These are phyloP conservation scores for Paecilomyces niveus DNA, from an alignment of 2,329 filamentous ascomycete species.

Conservation along the genomic window DNA sequence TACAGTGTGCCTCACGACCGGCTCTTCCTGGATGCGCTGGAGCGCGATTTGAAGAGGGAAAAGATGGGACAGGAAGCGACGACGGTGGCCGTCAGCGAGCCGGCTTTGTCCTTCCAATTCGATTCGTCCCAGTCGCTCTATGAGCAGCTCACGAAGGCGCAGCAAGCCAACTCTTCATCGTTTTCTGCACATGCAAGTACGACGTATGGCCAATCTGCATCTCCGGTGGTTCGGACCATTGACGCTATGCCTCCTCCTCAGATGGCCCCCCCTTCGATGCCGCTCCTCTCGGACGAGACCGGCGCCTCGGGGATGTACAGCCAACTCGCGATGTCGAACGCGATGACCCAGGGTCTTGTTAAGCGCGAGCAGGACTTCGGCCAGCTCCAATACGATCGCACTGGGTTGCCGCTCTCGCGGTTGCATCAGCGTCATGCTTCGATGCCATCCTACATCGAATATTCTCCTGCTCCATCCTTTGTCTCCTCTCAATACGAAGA, in stretches of 20 bases:
- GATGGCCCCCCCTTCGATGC: conserved; percentile 63
- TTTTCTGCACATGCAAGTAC: conserved; percentile 74
- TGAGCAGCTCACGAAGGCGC: conserved; percentile 97
- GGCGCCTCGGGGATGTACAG: conserved; percentile 64
- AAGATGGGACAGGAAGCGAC: conserved; percentile 99
- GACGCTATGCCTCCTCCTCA: conserved; percentile 85
- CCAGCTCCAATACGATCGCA: conserved; percentile 83
- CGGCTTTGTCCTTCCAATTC: conserved; percentile 95
- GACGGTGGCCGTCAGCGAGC: conserved; percentile 93
- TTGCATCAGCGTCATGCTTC: conserved; percentile 89
- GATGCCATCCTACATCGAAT: conserved; percentile 98
- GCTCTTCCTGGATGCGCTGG: conserved; percentile 92
- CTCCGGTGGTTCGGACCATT: conserved; percentile 81
- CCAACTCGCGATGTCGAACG: conserved; percentile 62
- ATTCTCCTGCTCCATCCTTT: conserved; percentile 94
- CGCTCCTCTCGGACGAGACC: conserved; percentile 55
- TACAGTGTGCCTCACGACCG: conserved; percentile 98
- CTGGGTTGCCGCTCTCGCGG: conserved; percentile 75
- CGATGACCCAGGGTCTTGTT: conserved; percentile 63
- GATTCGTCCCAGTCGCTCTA: conserved; percentile 98
- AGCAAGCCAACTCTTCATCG: conserved; percentile 96
- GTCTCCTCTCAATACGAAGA: conserved; percentile 98
- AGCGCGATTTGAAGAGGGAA: conserved; percentile 95
- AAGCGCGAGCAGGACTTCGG: conserved; percentile 85
- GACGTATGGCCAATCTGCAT: conserved; percentile 64